These are phyloP conservation scores for Malassezia sympodialis DNA, from an alignment of 1,284 basidiomycete genomes.

Conservation along the genomic window DNA sequence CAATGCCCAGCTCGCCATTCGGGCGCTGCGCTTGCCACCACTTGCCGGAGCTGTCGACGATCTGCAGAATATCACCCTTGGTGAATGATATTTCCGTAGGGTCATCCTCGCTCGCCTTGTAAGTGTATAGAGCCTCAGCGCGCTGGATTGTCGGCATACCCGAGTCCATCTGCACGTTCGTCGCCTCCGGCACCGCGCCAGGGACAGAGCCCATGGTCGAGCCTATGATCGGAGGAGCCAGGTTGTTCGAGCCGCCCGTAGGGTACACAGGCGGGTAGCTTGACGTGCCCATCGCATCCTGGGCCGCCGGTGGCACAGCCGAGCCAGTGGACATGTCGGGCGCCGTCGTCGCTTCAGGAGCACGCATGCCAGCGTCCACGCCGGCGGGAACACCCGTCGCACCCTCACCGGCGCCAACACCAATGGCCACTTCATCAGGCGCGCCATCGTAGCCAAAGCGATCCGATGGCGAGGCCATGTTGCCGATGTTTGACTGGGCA, in stretches of 20 bases:
- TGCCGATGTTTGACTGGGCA: background rate
- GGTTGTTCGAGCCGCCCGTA: slow-evolving; percentile 18
- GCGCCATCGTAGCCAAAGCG: background rate
- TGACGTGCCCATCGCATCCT: slow-evolving; percentile 11
- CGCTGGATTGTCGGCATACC: slow-evolving; percentile 54
- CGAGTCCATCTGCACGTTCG: slow-evolving; percentile 7
- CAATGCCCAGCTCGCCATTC: slow-evolving; percentile 67
- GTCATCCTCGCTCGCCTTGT: slow-evolving; percentile 83
- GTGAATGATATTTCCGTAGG: slow-evolving; percentile 88
- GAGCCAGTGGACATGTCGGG: slow-evolving; percentile 19
- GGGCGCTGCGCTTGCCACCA: slow-evolving; percentile 78
- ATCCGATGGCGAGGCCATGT: background rate
- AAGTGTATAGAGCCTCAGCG: slow-evolving; percentile 73
- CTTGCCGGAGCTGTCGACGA: slow-evolving; percentile 69
- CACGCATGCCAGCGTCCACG: background rate
- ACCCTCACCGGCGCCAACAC: background rate
- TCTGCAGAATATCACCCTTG: slow-evolving; percentile 87
- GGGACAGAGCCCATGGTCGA: slow-evolving; percentile 23
- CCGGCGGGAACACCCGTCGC: background rate
- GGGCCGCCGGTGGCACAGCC: slow-evolving; percentile 22
- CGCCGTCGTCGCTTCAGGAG: background rate
- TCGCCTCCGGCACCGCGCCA: slow-evolving; percentile 21
- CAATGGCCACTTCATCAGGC: slow-evolving; percentile 4
- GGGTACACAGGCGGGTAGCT: slow-evolving; percentile 40
- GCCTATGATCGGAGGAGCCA: slow-evolving; percentile 37